Evolutionary conservation across 441 rosid species (phyloP).

Genomic region (Eutrema salsugineum): DNA sequence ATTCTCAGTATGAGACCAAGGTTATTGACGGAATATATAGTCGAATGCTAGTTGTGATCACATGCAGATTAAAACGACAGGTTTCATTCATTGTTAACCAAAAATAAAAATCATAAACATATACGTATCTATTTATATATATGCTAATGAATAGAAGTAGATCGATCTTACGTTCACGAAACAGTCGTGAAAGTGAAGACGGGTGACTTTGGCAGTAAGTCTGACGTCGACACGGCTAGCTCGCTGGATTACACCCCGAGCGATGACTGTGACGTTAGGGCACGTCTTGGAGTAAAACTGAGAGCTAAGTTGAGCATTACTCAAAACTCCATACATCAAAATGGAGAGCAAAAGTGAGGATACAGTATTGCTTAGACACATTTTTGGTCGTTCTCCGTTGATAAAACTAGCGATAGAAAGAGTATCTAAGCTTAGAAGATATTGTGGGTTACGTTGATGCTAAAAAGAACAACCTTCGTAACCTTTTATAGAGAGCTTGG

Average conservation of each 20-base stretch:
- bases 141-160: not conserved
- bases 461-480: not conserved
- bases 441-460: not conserved
- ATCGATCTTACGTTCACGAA: constrained; percentile 62
- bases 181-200: constrained; percentile 88
- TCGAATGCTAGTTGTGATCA: not conserved
- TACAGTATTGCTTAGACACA: constrained; percentile 15
- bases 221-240: constrained; percentile 48
- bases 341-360: not conserved
- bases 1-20: not conserved
- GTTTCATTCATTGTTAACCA: not conserved
- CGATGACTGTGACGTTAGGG: constrained; percentile 36
- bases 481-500: constrained; percentile 20
- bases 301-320: constrained; percentile 37
- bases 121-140: no score
- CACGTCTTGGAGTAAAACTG: constrained; percentile 50
- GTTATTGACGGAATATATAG: not conserved
- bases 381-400: not conserved
- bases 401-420: not conserved
- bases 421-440: not conserved
- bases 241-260: constrained; percentile 24
- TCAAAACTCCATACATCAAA: constrained; percentile 8
- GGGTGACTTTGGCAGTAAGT: constrained; percentile 70
- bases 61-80: not conserved
- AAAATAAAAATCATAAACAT: not conserved